Evolutionary conservation across 139 green algal genomes (phyloP).

Genomic region (Eudorina sp.): DNA sequence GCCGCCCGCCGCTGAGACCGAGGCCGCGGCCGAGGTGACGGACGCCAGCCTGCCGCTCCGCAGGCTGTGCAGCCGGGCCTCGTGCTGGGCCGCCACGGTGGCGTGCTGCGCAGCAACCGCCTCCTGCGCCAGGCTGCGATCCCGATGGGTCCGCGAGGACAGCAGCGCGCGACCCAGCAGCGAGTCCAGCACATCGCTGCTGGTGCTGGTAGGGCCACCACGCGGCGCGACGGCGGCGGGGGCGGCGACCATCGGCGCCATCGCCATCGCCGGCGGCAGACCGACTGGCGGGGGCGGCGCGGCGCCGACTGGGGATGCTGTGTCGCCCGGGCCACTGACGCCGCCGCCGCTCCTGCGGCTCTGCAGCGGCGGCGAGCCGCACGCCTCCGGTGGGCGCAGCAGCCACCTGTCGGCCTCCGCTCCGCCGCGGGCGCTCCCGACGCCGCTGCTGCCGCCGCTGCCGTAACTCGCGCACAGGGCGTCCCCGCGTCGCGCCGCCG

Average conservation of each 20-base stretch:
- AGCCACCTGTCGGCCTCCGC: neutral
- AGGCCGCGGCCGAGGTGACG: neutral
- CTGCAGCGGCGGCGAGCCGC: neutral
- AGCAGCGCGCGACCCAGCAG: neutral
- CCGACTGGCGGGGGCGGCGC: neutral
- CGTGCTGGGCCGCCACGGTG: conserved; percentile 1
- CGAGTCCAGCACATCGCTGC: neutral
- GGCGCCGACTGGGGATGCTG: neutral
- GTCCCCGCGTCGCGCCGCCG: neutral
- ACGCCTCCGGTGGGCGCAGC: neutral
- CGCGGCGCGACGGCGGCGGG: neutral
- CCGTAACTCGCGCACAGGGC: neutral
- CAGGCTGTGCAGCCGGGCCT: conserved; percentile 23
- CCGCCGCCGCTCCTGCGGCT: neutral
- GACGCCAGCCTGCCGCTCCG: conserved; percentile 7
- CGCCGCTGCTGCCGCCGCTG: neutral
- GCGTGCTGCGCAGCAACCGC: conserved; percentile 54
- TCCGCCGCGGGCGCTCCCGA: neutral
- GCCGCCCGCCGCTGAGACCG: neutral
- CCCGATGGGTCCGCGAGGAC: conserved; percentile 39
- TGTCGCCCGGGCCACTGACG: neutral
- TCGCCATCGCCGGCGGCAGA: neutral
- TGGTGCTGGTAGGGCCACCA: neutral
- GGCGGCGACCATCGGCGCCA: neutral
- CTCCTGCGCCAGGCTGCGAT: conserved; percentile 55